A percentile compares a stretch with the other conserved stretches of the same genome.
These are phyloP conservation scores for Anthracocystis walkeri DNA, from an alignment of 1,284 basidiomycete genomes.

Conservation along the genomic window DNA sequence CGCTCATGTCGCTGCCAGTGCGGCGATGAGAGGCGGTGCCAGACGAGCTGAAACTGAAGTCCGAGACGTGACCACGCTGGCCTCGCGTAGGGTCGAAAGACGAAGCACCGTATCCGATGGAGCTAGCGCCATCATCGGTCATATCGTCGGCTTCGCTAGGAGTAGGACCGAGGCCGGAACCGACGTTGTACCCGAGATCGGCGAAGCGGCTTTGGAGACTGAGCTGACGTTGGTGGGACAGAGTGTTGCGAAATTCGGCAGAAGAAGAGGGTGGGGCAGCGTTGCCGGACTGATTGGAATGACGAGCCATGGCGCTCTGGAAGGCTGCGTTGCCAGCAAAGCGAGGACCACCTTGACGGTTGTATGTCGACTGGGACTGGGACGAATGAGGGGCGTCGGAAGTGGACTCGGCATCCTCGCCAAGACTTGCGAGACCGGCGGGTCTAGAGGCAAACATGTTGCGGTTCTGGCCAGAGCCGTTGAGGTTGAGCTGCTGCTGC, in stretches of 20 bases:
- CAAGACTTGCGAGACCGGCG: slow-evolving; percentile 57
- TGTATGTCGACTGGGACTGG: slow-evolving; percentile 21
- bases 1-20: slow-evolving; percentile 60
- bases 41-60: slow-evolving; percentile 40
- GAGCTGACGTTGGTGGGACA: slow-evolving; percentile 57
- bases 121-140: slow-evolving; percentile 58
- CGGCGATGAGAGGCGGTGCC: slow-evolving; percentile 51
- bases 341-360: slow-evolving; percentile 55
- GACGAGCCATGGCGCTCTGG: slow-evolving; percentile 60
- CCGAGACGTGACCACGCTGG: slow-evolving; percentile 35
- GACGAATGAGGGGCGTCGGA: slow-evolving; percentile 21
- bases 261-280: slow-evolving; percentile 19
- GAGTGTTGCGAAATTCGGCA: slow-evolving; percentile 34
- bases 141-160: slow-evolving; percentile 48
- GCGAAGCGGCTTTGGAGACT: slow-evolving; percentile 59
- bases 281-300: slow-evolving; percentile 36
- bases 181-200: slow-evolving; percentile 59
- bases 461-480: slow-evolving; percentile 24
- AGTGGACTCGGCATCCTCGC: slow-evolving; percentile 51
- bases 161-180: slow-evolving; percentile 29
- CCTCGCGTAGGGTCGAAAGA: slow-evolving; percentile 59
- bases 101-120: slow-evolving; percentile 57
- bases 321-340: slow-evolving; percentile 65
- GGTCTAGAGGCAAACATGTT: slow-evolving; percentile 50
- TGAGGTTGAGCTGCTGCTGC: slow-evolving; percentile 61